Percentiles rank a stretch among this genome's conserved stretches.
Evolutionary conservation across 208 protist genomes (phyloP).

Genomic region (Acanthamoeba triangularis): DNA sequence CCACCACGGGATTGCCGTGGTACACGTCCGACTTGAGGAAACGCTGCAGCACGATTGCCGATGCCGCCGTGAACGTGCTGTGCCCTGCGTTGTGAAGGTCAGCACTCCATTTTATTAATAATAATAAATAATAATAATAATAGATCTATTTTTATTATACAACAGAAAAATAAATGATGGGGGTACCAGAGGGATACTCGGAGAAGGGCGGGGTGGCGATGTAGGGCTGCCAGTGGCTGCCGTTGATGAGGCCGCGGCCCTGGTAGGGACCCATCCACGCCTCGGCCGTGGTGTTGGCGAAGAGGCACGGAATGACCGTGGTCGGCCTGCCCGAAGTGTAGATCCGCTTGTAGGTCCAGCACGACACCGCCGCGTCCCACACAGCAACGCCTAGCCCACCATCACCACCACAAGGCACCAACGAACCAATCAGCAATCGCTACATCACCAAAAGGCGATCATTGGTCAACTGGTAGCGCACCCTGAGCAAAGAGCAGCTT

Average conservation of each 20-base stretch:
- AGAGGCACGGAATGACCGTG: conserved; percentile 6
- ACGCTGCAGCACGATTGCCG: conserved; percentile 8
- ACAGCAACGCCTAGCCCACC: conserved; percentile 8
- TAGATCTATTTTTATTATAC: too few relatives aligned
- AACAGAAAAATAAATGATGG: too few relatives aligned
- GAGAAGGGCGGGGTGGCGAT: not conserved
- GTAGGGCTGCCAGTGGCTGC: conserved; percentile 24
- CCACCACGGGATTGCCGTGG: not conserved
- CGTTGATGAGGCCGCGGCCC: not conserved
- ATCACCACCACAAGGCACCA: not conserved
- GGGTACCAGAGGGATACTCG: not conserved
- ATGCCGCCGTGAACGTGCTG: conserved; percentile 27
- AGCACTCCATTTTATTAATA: not conserved
- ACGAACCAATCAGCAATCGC: too few relatives aligned
- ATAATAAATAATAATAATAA: not conserved
- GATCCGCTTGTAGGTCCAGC: conserved; percentile 40
- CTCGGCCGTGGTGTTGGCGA: not conserved
- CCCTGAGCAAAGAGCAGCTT: conserved; percentile 21
- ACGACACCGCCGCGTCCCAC: not conserved
- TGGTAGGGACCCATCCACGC: conserved; percentile 10
- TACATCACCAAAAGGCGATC: not conserved
- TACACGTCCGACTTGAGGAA: conserved; percentile 44
- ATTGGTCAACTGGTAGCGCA: not conserved
- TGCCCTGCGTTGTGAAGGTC: not conserved
- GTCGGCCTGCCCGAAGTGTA: not conserved